Evolutionary conservation across 2,329 filamentous ascomycete species (phyloP).

Genomic region (Fusarium pseudocircinatum): DNA sequence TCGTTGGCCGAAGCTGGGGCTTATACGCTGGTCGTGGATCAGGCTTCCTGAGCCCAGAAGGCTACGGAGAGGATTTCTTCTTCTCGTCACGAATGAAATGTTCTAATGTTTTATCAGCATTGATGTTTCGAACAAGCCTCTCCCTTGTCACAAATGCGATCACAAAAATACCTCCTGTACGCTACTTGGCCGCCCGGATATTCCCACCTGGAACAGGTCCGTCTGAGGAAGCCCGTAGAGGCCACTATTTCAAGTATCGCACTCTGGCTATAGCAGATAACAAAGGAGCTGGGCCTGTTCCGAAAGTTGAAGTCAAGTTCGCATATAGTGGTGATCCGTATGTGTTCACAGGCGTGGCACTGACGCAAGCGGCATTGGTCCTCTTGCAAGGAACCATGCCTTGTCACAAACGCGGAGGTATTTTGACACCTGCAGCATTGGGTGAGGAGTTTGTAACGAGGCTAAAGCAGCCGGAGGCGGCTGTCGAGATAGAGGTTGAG

Average conservation of each 20-base stretch:
- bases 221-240: conserved; percentile 11
- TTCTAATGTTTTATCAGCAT: neutral
- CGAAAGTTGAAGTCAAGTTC: conserved; percentile 21
- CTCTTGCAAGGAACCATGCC: conserved; percentile 20
- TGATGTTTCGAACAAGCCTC: neutral
- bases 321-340: conserved; percentile 30
- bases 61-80: conserved; percentile 7
- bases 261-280: conserved; percentile 20
- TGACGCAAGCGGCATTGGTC: conserved; percentile 33
- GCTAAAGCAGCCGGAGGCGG: conserved; percentile 10
- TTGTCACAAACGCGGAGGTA: conserved; percentile 24
- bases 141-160: conserved; percentile 15
- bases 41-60: neutral
- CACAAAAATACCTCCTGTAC: conserved; percentile 10
- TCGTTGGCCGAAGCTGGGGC: conserved; percentile 33
- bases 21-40: neutral
- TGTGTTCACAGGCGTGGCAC: conserved; percentile 28
- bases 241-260: conserved; percentile 27
- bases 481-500: conserved; percentile 19
- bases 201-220: conserved; percentile 32
- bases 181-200: conserved; percentile 15
- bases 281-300: neutral
- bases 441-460: conserved; percentile 23
- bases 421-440: conserved; percentile 33
- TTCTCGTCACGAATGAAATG: conserved; percentile 13